Conservation (phyloP, 2,329 filamentous ascomycete species). For the Xylariaceae sp. region DNA sequence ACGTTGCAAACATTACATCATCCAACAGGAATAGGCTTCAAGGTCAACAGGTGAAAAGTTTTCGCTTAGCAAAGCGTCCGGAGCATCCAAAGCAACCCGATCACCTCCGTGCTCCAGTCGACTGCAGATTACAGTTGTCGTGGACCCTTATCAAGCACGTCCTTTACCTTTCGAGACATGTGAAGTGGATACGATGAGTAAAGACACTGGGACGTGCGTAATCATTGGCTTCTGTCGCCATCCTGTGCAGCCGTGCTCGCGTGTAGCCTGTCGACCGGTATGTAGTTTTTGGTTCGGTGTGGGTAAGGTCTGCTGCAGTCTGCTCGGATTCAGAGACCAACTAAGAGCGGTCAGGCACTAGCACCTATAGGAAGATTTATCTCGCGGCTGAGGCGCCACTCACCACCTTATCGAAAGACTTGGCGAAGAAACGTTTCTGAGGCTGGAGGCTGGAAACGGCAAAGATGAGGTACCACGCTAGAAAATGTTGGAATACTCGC, state of each 20-base stretch:
- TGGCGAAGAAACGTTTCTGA: neutral
- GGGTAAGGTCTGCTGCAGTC: conserved; percentile 12
- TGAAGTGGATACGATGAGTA: conserved; percentile 26
- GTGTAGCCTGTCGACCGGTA: conserved; percentile 8
- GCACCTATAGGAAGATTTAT: conserved; percentile 2
- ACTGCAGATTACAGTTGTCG: conserved; percentile 26
- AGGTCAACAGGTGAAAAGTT: conserved; percentile 14
- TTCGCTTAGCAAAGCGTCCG: conserved; percentile 13
- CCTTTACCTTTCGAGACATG: conserved; percentile 25
- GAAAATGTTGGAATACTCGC: conserved; percentile 26
- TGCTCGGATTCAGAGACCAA: conserved; percentile 10
- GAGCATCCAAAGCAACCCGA: conserved; percentile 20
- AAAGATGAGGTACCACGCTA: conserved; percentile 26
- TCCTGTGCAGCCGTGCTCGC: conserved; percentile 4
- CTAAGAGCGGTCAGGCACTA: conserved; percentile 15
- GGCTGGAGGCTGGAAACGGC: conserved; percentile 9
- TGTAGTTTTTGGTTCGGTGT: conserved; percentile 10
- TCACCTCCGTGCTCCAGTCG: conserved; percentile 24
- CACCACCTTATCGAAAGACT: conserved; percentile 2
- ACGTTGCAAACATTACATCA: conserved; percentile 23
- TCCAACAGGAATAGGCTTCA: conserved; percentile 8
- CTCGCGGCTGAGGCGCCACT: conserved; percentile 21
- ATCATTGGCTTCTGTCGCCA: conserved; percentile 13
- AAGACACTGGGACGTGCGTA: conserved; percentile 10
- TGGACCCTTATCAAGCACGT: conserved; percentile 2